Evolutionary conservation across 75 land plant genomes (phyloP), one percentile per base, ranked within the genome.

Genomic region (Chamaecyparis obtusa): DNA sequence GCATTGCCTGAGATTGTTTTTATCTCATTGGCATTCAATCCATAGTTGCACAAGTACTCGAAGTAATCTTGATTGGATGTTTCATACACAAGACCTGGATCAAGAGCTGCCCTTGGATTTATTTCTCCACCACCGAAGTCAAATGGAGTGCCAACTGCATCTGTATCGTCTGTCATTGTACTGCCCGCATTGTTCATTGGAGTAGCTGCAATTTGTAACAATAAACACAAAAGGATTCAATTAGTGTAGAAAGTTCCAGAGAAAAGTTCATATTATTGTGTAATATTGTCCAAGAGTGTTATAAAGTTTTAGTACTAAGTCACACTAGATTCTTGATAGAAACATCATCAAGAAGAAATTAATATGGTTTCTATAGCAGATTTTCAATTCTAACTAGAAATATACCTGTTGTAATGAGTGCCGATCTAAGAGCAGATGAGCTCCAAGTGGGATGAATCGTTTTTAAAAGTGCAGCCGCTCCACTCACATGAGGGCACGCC

Each of bases 11-110:
- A 71, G 7, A 94, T 92, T 36, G 69, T n/a, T 49, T 91, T 89
- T 3, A 93, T 90, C 27, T 71, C 54, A 11, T 83, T 54, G 10
- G 85, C 19, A 41, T 90, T 67, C 87, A 94, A 94, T n/a, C 95
- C 94, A 44, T 86, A 87, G 85, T 91, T 86, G 89, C 98, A 96
- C 41, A 96, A 92, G 83, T 91, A 95, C 10, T 76, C 89, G 44
- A 90, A 48, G 88, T 94, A 95, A 14, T 96, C 96, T 14, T 82
- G 54, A 1, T 77, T 80, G 16, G 79, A 86, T 27, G 87, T 87
- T 54, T 94, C 95, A 72, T 95, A 96, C 14, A 96, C 86, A 19
- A 96, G 92, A 3, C 98, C 96, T 39, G 96, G 98, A 57, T 94
- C 77, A 17, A 92, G 48, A 46, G 94, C 90, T 24, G 51, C 89